Evolutionary conservation across 257 asterid species (phyloP).

Genomic region (Solanum sejunctum): DNA sequence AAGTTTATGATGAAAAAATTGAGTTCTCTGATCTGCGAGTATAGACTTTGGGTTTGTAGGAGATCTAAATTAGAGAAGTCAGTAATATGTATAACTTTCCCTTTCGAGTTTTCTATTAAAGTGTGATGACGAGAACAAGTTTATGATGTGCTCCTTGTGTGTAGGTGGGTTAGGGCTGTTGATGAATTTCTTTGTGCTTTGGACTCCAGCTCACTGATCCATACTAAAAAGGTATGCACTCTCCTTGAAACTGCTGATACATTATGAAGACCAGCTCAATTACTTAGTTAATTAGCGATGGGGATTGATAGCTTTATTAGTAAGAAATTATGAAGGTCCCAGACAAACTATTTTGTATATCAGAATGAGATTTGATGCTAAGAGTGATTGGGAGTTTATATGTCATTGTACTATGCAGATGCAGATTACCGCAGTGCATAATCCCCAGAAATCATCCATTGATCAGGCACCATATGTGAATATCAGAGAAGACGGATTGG

Average conservation of each 20-base stretch:
- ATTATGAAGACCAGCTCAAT: neutral
- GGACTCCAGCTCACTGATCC: slow-evolving; percentile 44
- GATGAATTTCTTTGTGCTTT: slow-evolving; percentile 55
- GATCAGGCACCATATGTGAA: slow-evolving; percentile 58
- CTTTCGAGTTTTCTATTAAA: neutral
- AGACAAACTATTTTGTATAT: neutral
- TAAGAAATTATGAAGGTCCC: neutral
- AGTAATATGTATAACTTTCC: neutral
- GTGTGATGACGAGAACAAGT: neutral
- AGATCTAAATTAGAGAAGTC: neutral
- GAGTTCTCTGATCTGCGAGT: neutral
- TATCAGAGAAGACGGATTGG: slow-evolving; percentile 35
- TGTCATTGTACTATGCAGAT: neutral
- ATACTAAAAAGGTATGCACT: slow-evolving; percentile 17
- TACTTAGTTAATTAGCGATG: neutral
- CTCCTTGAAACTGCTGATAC: neutral
- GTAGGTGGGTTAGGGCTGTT: slow-evolving; percentile 91
- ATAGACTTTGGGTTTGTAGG: neutral
- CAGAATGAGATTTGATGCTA: neutral
- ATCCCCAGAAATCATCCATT: slow-evolving; percentile 38
- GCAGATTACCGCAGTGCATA: slow-evolving; percentile 14
- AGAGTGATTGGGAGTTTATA: neutral
- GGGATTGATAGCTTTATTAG: neutral
- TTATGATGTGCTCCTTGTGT: neutral
- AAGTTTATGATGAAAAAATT: neutral